These are phyloP conservation scores for Sporothrix brasiliensis DNA, from an alignment of 2,329 filamentous ascomycete genomes.

Conservation along the genomic window DNA sequence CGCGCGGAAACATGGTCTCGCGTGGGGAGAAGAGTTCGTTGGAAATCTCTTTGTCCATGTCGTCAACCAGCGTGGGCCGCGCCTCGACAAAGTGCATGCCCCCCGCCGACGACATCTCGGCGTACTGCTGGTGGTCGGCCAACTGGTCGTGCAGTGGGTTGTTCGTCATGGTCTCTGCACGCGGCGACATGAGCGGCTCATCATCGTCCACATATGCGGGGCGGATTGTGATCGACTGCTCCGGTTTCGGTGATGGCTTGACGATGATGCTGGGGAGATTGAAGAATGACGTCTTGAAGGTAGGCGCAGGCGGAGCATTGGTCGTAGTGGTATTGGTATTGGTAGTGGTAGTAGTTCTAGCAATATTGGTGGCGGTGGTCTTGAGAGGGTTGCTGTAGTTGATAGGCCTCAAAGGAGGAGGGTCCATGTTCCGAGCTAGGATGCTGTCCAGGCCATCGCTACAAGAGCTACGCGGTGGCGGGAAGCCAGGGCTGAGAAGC, in stretches of 20 bases:
- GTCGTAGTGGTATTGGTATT: constrained; percentile 35
- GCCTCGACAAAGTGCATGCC: constrained; percentile 58
- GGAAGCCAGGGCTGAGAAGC: constrained; percentile 37
- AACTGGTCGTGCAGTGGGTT: constrained; percentile 62
- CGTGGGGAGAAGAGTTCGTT: constrained; percentile 55
- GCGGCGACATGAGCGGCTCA: constrained; percentile 68
- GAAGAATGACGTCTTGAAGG: constrained; percentile 19
- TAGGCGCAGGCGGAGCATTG: constrained; percentile 30
- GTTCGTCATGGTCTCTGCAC: constrained; percentile 71
- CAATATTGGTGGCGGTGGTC: neutral
- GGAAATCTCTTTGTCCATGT: constrained; percentile 32
- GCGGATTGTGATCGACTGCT: constrained; percentile 25
- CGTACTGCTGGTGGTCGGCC: constrained; percentile 41
- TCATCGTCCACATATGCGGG: constrained; percentile 28
- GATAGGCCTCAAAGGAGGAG: neutral
- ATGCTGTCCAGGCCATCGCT: constrained; percentile 33
- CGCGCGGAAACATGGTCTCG: constrained; percentile 56
- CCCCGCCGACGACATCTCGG: constrained; percentile 33
- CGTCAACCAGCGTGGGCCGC: constrained; percentile 56
- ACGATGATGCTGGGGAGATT: constrained; percentile 38
- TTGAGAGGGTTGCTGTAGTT: constrained; percentile 3
- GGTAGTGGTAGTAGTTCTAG: neutral
- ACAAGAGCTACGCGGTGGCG: constrained; percentile 26
- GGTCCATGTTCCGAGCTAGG: constrained; percentile 15
- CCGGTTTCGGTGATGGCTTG: neutral